Evolutionary conservation across 1,139 yeast species (phyloP).

Genomic region (Meyerozyma athensensis): DNA sequence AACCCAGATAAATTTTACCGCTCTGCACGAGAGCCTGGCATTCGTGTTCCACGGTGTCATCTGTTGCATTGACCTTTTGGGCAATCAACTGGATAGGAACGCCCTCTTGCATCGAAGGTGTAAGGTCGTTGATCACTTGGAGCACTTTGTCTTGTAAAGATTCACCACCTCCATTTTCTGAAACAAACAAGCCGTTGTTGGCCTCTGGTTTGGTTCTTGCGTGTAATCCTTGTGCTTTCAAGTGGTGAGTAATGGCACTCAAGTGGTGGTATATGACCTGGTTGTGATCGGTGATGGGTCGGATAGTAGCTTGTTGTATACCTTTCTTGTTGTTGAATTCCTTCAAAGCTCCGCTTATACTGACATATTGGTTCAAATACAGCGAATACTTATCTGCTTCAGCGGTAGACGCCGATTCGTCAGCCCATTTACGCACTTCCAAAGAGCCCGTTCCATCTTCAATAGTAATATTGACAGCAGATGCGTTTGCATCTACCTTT

Average conservation of each 20-base stretch:
- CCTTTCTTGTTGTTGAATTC: constrained; percentile 64
- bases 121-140: constrained; percentile 46
- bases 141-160: constrained; percentile 41
- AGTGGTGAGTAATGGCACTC: constrained; percentile 62
- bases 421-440: constrained; percentile 68
- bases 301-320: constrained; percentile 61
- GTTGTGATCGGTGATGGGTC: constrained; percentile 62
- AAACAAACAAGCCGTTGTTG: constrained; percentile 44
- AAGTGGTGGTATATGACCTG: constrained; percentile 74
- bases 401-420: constrained; percentile 39
- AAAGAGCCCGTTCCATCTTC: constrained; percentile 86
- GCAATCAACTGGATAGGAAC: constrained; percentile 61
- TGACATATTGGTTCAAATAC: constrained; percentile 48
- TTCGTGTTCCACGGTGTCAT: constrained; percentile 43
- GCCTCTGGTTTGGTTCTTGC: constrained; percentile 11
- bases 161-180: constrained; percentile 25
- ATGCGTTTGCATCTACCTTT: constrained; percentile 51
- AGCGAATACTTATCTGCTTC: constrained; percentile 32
- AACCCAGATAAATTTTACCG: constrained; percentile 64
- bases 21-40: constrained; percentile 55
- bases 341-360: constrained; percentile 67
- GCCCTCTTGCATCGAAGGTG: constrained; percentile 65
- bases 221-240: constrained; percentile 44
- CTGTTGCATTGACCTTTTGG: constrained; percentile 48
- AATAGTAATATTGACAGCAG: constrained; percentile 51